Conservation (phyloP, 192 early-diverging fungal genomes). For the Backusella westeae region DNA sequence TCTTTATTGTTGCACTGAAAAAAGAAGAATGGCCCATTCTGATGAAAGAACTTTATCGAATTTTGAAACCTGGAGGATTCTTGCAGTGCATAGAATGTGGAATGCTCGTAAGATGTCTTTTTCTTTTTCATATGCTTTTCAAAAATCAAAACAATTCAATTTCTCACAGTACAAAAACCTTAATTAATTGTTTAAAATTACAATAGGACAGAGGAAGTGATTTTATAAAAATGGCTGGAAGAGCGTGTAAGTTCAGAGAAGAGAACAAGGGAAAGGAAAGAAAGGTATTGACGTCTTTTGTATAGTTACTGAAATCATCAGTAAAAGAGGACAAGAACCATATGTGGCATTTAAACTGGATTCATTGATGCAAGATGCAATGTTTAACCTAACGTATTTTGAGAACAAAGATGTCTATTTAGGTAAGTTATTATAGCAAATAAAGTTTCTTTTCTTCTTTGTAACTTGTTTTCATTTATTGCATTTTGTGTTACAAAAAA, state of each 20-base stretch:
- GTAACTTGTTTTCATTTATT: background rate
- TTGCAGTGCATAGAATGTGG: slow-evolving; percentile 22
- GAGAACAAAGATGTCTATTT: slow-evolving; percentile 15
- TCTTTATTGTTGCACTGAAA: slow-evolving; percentile 20
- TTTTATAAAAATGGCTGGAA: background rate
- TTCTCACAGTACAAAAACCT: background rate
- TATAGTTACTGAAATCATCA: slow-evolving; percentile 16
- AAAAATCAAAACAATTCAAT: background rate
- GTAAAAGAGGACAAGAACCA: slow-evolving; percentile 15
- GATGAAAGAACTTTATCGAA: slow-evolving; percentile 18
- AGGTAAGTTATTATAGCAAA: slow-evolving; percentile 12
- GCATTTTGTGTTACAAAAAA: background rate
- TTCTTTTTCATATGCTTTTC: background rate
- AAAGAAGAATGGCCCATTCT: slow-evolving; percentile 24
- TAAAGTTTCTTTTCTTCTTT: background rate
- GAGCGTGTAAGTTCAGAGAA: background rate
- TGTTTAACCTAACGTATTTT: slow-evolving; percentile 1
- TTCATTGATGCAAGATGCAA: background rate
- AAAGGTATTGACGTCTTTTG: background rate
- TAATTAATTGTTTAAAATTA: background rate
- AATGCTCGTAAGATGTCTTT: background rate
- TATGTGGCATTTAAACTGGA: slow-evolving; percentile 16
- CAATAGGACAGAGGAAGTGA: slow-evolving; percentile 17
- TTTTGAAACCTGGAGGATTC: slow-evolving; percentile 35
- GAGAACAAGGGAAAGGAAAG: background rate